Evolutionary conservation across 169 alveolate genomes (phyloP), one percentile per base, ranked within the genome.

Genomic region (Plasmodium gonderi): DNA sequence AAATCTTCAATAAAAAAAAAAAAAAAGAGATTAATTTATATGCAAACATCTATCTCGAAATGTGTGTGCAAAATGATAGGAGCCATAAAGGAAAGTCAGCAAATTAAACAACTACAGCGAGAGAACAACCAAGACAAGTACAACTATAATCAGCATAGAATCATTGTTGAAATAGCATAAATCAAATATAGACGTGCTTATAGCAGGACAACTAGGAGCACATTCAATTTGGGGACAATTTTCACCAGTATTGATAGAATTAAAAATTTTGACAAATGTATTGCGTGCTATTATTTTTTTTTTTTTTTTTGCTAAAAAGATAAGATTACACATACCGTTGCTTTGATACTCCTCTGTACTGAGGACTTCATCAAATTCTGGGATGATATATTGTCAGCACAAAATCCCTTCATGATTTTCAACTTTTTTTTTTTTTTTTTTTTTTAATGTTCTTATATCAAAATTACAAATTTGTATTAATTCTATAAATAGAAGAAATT

Each of bases 331-430:
- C 72, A 36, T 74, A 96, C 98, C 95, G 95, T 94, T 33, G 95
- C 83, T 64, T 96, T 96, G 45, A 97, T 95, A 29, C 96, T 95
- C 75, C 98, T 91, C 75, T 97, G 98, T 38, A 95, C 96, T 1
- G 98, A 97, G 3, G 98, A 96, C 89, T 97, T 97, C 80, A 97
- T 93, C 60, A 95, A 91, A 82, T 97, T 97, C 92, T 97, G 98
- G 90, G 97, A 77, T 54, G 97, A 95, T 51, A 97, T 96, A 7
- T 95, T 97, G 36, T 97, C 98, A 11, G 91, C 72, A 29, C 95
- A 92, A 74, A 96, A 95, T 38, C 95, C 95, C 85, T 83, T 83
- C 92, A 83, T 83, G 11, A 1, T 74, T 83, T 47, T 12, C 40
- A 69, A 69, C 20, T 36, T 83, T 45, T 40, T 11, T 11, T 17